Percentiles rank a stretch among this genome's conserved stretches.
Conservation (phyloP, 164 flowering plant genomes). For the Vitis vinifera region DNA sequence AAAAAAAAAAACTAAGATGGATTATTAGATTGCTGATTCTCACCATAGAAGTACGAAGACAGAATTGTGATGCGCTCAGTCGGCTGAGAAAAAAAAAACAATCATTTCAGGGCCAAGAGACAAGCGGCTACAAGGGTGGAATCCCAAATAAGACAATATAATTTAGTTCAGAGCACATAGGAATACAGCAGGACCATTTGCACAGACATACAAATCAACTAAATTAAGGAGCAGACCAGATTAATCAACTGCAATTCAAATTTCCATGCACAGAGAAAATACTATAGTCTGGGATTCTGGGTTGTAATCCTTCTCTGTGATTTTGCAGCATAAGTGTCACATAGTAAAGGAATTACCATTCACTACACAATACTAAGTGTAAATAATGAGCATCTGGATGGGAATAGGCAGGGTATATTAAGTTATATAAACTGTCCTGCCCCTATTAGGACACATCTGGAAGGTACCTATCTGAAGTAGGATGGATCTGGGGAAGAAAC, state of each 20-base stretch:
- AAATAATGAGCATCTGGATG: too few species aligned
- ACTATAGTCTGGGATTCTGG: neutral
- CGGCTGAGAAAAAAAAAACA: conserved; percentile 56
- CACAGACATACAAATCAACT: conserved; percentile 2
- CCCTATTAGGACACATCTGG: too few species aligned
- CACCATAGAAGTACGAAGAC: conserved; percentile 90
- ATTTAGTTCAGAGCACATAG: neutral
- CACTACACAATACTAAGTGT: neutral
- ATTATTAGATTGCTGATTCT: conserved; percentile 22
- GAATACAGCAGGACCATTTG: neutral
- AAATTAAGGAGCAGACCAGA: neutral
- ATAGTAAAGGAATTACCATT: neutral
- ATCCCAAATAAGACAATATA: conserved; percentile 6
- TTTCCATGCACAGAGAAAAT: neutral
- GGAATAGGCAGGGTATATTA: too few species aligned
- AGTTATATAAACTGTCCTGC: too few species aligned
- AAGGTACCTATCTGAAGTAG: too few species aligned
- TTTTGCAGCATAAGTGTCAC: neutral
- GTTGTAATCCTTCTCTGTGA: neutral
- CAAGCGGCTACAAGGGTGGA: conserved; percentile 1
- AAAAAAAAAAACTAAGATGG: too few species aligned
- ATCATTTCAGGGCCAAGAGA: neutral
- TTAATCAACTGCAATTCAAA: neutral
- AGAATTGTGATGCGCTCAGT: conserved; percentile 79
- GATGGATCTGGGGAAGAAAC: too few species aligned